A percentile compares a stretch with the other conserved stretches of the same genome.
Conservation (phyloP, 805 yeast genomes). For the Yamadazyma akitaensis region DNA sequence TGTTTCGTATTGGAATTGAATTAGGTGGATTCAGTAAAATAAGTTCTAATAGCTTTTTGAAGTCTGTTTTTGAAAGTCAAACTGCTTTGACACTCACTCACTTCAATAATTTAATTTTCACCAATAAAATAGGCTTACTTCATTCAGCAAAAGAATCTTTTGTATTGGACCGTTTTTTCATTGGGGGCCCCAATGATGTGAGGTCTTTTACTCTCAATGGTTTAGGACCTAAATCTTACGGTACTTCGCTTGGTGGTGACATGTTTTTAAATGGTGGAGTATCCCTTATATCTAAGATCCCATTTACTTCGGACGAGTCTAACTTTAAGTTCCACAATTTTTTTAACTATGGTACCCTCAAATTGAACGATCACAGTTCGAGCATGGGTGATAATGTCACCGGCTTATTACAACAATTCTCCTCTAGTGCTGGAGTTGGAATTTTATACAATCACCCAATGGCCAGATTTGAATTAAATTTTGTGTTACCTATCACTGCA, state of each 20-base stretch:
- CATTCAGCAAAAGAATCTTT: slow-evolving; percentile 23
- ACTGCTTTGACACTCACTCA: slow-evolving; percentile 22
- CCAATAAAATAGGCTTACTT: slow-evolving; percentile 34
- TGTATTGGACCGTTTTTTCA: slow-evolving; percentile 50
- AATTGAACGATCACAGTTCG: slow-evolving; percentile 1
- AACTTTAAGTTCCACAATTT: slow-evolving; percentile 49
- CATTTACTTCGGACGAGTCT: slow-evolving; percentile 38
- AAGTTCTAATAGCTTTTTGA: slow-evolving; percentile 35
- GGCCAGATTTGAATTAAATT: slow-evolving; percentile 57
- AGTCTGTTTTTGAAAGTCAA: slow-evolving; percentile 40
- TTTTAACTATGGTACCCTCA: slow-evolving; percentile 45
- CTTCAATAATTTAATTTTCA: slow-evolving; percentile 21
- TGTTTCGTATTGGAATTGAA: slow-evolving; percentile 36
- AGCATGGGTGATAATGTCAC: neutral
- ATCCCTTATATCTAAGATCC: slow-evolving; percentile 43
- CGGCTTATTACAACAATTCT: slow-evolving; percentile 17
- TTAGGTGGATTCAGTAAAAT: slow-evolving; percentile 27
- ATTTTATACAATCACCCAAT: slow-evolving; percentile 52
- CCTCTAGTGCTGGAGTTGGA: slow-evolving; percentile 47
- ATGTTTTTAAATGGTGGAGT: slow-evolving; percentile 44
- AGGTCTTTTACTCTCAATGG: slow-evolving; percentile 52
- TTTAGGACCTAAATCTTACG: slow-evolving; percentile 52
- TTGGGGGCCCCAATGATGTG: slow-evolving; percentile 61
- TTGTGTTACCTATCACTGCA: slow-evolving; percentile 46
- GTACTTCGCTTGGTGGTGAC: slow-evolving; percentile 52